Conservation (phyloP, 129 eudicot species). For the Flaveria robusta region DNA sequence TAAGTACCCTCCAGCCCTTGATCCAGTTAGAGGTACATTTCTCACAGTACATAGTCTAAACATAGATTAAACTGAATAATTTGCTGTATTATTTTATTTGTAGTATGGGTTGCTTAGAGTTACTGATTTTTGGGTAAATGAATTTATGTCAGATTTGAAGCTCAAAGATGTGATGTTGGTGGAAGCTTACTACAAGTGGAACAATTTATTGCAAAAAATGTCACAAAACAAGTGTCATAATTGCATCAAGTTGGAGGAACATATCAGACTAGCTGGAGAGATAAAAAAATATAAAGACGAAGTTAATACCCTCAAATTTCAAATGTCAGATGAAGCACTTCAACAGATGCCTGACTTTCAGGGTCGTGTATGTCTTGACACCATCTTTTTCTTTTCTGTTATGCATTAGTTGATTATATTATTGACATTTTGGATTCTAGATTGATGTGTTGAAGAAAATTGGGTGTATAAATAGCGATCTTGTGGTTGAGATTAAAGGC, state of each 20-base stretch:
- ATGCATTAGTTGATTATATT: neutral
- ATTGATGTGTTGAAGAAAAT: conserved; percentile 86
- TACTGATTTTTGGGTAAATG: conserved; percentile 4
- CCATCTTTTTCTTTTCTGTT: neutral
- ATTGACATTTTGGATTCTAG: conserved; percentile 36
- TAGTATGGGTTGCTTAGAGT: neutral
- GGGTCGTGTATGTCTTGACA: conserved; percentile 82
- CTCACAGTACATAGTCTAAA: neutral
- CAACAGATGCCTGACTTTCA: conserved; percentile 98
- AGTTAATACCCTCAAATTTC: conserved; percentile 65
- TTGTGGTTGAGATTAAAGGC: conserved; percentile 95
- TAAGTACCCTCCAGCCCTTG: conserved; percentile 92
- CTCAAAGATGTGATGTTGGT: conserved; percentile 69
- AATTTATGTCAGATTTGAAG: conserved; percentile 69
- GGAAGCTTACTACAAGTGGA: conserved; percentile 72
- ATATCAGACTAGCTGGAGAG: conserved; percentile 70
- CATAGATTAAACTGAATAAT: neutral
- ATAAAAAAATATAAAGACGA: conserved; percentile 63
- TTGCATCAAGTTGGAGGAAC: conserved; percentile 84
- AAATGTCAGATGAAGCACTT: conserved; percentile 99
- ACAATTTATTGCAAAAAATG: conserved; percentile 76
- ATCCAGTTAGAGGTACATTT: conserved; percentile 78
- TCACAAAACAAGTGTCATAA: conserved; percentile 91
- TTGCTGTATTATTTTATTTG: neutral
- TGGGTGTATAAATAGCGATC: conserved; percentile 89